Conservation (phyloP, 176 grass and related monocot species). For the Secale cereale region DNA sequence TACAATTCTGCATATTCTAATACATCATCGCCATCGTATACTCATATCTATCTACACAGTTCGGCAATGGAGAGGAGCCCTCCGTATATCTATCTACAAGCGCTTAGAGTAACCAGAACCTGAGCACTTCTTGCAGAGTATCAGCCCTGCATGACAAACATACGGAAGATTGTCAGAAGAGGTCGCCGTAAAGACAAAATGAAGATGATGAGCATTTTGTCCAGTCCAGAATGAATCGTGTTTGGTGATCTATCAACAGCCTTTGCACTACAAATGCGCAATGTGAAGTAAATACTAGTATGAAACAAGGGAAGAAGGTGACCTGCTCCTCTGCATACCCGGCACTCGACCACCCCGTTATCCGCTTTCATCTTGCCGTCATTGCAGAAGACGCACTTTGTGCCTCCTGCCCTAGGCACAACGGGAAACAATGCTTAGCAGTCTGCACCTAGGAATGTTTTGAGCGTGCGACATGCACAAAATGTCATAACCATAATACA, state of each 20-base stretch:
- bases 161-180: background rate
- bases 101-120: slow-evolving; percentile 95
- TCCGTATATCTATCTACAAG: slow-evolving; percentile 39
- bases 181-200: background rate
- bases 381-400: slow-evolving; percentile 81
- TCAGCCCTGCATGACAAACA: slow-evolving; percentile 53
- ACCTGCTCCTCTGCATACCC: slow-evolving; percentile 94
- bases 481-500: background rate
- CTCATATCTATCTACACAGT: background rate
- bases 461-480: too few species aligned
- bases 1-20: background rate
- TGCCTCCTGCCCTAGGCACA: slow-evolving; percentile 71
- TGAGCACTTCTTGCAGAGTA: slow-evolving; percentile 91
- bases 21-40: background rate
- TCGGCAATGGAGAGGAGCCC: background rate
- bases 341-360: slow-evolving; percentile 69
- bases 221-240: background rate
- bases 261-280: background rate
- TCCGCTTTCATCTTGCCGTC: slow-evolving; percentile 89
- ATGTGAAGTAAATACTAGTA: background rate
- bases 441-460: background rate
- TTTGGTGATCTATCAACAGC: background rate
- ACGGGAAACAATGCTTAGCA: background rate
- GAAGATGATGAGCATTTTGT: background rate
- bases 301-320: background rate